These are phyloP conservation scores for Pyrenochaeta sp. DNA, from an alignment of 2,329 filamentous ascomycete genomes.

Conservation along the genomic window DNA sequence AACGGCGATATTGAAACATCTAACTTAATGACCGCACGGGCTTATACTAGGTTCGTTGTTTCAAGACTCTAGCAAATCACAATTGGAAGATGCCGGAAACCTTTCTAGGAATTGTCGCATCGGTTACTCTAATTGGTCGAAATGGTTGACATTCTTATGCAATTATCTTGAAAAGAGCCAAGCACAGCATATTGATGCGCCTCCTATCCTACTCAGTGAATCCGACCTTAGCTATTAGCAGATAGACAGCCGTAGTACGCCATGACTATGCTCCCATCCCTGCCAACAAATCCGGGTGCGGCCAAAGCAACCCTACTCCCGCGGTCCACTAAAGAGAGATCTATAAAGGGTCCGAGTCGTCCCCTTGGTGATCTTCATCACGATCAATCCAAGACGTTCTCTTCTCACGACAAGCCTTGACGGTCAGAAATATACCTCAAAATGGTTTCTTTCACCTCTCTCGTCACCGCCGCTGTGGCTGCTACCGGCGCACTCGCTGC, in stretches of 20 bases:
- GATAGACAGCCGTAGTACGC: conserved; percentile 16
- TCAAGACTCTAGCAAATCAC: conserved; percentile 27
- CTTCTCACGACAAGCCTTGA: conserved; percentile 5
- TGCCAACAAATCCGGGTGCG: conserved; percentile 12
- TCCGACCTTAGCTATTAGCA: conserved; percentile 26
- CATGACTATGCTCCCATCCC: conserved; percentile 19
- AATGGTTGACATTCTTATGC: background rate
- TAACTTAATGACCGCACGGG: conserved; percentile 29
- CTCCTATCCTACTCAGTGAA: conserved; percentile 17
- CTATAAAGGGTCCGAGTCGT: conserved; percentile 29
- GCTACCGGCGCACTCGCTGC: conserved; percentile 34
- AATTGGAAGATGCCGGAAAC: background rate
- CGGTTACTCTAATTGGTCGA: conserved; percentile 7
- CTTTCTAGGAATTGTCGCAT: background rate
- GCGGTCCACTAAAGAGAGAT: conserved; percentile 8
- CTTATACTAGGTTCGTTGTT: conserved; percentile 23
- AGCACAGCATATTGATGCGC: conserved; percentile 24
- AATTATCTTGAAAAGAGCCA: conserved; percentile 16
- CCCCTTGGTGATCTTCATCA: conserved; percentile 15
- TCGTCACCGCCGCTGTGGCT: conserved; percentile 34
- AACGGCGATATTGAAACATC: conserved; percentile 31
- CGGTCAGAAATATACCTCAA: conserved; percentile 13
- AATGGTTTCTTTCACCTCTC: conserved; percentile 40
- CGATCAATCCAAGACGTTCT: conserved; percentile 14
- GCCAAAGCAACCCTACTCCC: conserved; percentile 8